Base-by-base conservation (phyloP, 441 rosid species). In the Omphalea diandra region DNA sequence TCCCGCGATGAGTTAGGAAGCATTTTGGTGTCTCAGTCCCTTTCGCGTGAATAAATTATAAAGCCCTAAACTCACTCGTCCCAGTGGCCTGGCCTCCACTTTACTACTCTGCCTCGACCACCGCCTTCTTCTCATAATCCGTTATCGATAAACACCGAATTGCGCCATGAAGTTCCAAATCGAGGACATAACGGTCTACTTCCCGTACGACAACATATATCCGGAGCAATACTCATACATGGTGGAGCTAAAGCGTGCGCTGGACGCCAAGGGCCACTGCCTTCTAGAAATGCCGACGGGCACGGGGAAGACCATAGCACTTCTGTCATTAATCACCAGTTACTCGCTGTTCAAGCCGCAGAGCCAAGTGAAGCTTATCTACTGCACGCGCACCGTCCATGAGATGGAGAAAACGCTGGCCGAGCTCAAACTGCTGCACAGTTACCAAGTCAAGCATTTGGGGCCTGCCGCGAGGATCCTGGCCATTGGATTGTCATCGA, bases 261-360 rank as follows among this genome's bases (percentile, higher is more conserved):
- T 94, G 38, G 99, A 94, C 38, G 98, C 98, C 56, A 89, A 87
- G 67, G 99, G 99, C 27, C 99, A 94, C 78, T 94, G 99, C 79
- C 98, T 94, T 67, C 87, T 94, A 20, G 99, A 94, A 82, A 94
- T 94, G 99, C 99, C 98, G 12, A 94, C 98, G 0, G 97, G 98
- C 58, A 94, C 98, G 8, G 98, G 97, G 15, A 94, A 91, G 84
- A 94, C 98, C 76, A 90, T 91, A 38, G 97, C 97, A 6, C 87
- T 94, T 41, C 91, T 94, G 68, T 94, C 98, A 14, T 86, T 94
- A 35, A 92, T 92, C 84, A 90, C 96, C 1, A 90, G 99, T 73
- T 94, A 92, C 74, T 58, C 84, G 0, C 91, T 90, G 49, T 82
- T 85, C 65, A 91, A 84, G 73, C 94, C 93, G 17, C 79, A 81